Percentiles rank a stretch among this genome's conserved stretches.
Evolutionary conservation across 2,329 filamentous ascomycete genomes (phyloP).

Genomic region (Botryotinia calthae): DNA sequence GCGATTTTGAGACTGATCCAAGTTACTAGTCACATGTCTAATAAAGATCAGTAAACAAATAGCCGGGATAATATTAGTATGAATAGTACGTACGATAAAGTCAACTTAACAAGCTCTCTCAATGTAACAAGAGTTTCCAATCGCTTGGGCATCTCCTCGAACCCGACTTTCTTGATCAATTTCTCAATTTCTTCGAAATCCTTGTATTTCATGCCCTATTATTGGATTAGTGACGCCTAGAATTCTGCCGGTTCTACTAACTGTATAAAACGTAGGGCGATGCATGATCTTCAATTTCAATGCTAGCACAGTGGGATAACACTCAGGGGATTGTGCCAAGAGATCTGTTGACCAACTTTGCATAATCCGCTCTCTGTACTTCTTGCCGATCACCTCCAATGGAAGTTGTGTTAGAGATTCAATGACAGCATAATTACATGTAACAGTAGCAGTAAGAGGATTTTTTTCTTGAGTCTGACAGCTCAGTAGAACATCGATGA

Average conservation of each 20-base stretch:
- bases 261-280: slow-evolving; percentile 51
- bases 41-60: slow-evolving; percentile 16
- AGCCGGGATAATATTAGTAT: neutral
- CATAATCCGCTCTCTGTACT: slow-evolving; percentile 47
- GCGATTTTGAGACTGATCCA: slow-evolving; percentile 34
- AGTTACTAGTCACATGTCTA: slow-evolving; percentile 33
- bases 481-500: slow-evolving; percentile 34
- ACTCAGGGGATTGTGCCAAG: slow-evolving; percentile 18
- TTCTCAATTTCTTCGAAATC: slow-evolving; percentile 40
- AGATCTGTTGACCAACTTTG: slow-evolving; percentile 28
- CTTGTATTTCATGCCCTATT: slow-evolving; percentile 40
- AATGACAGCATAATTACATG: slow-evolving; percentile 32
- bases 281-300: slow-evolving; percentile 51
- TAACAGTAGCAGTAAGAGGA: slow-evolving; percentile 23
- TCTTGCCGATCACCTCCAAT: slow-evolving; percentile 43
- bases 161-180: slow-evolving; percentile 16
- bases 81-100: slow-evolving; percentile 29
- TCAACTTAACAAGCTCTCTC: slow-evolving; percentile 31
- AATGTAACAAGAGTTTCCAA: slow-evolving; percentile 3
- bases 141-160: slow-evolving; percentile 14
- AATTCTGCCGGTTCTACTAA: neutral
- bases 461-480: slow-evolving; percentile 27
- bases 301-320: slow-evolving; percentile 41
- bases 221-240: slow-evolving; percentile 8
- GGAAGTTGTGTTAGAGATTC: slow-evolving; percentile 32